Conservation (phyloP, 805 yeast genomes). For the Nakazawaea wyomingensis region DNA sequence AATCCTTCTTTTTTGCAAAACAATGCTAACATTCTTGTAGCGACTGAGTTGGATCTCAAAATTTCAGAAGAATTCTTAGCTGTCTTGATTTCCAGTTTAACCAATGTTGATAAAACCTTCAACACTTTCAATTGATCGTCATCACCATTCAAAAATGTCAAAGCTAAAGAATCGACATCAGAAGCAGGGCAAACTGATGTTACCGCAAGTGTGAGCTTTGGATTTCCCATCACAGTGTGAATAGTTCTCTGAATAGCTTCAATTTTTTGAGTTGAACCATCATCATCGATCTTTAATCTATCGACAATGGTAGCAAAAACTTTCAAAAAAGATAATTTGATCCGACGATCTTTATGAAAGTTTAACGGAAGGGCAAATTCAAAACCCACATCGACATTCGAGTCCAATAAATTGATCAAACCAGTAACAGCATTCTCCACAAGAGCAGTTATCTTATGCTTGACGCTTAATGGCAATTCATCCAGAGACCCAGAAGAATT, state of each 20-base stretch:
- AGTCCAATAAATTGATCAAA: constrained; percentile 61
- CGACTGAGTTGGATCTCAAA: constrained; percentile 74
- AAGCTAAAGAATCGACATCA: constrained; percentile 68
- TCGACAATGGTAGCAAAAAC: constrained; percentile 67
- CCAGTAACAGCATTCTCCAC: constrained; percentile 61
- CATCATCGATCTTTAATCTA: constrained; percentile 17
- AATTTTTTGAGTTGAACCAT: constrained; percentile 18
- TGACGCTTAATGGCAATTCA: constrained; percentile 20
- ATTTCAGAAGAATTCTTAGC: constrained; percentile 66
- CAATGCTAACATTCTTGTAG: constrained; percentile 69
- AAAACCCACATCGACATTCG: constrained; percentile 75
- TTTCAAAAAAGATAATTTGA: constrained; percentile 67
- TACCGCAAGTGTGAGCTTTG: constrained; percentile 29
- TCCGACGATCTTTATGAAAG: constrained; percentile 58
- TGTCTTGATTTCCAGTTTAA: constrained; percentile 56
- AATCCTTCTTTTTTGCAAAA: constrained; percentile 65
- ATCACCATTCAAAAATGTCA: constrained; percentile 54
- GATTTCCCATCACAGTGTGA: constrained; percentile 12
- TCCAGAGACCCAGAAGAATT: constrained; percentile 19
- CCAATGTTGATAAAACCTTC: constrained; percentile 46
- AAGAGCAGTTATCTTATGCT: constrained; percentile 51
- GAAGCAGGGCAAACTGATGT: constrained; percentile 62
- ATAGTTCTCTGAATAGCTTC: constrained; percentile 11
- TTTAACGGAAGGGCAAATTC: constrained; percentile 75
- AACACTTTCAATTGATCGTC: constrained; percentile 32